Evolutionary conservation across 345 rosid species (phyloP).

Genomic region (Lumnitzera littorea): DNA sequence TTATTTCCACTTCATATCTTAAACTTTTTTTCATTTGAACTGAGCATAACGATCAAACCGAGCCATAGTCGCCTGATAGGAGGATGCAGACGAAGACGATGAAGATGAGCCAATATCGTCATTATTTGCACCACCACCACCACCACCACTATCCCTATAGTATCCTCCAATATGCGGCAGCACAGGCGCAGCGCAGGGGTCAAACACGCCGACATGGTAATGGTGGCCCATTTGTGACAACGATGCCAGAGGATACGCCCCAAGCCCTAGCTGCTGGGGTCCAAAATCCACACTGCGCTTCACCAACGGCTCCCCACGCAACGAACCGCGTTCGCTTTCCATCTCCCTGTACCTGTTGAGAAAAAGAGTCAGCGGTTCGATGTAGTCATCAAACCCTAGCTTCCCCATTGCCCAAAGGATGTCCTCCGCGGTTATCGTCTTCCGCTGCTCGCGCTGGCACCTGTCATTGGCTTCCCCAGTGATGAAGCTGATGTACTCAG

Average conservation of each 20-base stretch:
- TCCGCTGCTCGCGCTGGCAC: conserved; percentile 23
- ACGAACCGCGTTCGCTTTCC: conserved; percentile 15
- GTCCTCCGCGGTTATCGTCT: conserved; percentile 20
- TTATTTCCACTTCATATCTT: background rate
- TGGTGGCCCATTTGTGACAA: background rate
- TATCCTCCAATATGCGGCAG: background rate
- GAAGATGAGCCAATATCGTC: too few relatives aligned
- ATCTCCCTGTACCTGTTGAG: conserved; percentile 16
- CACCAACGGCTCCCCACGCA: conserved; percentile 5
- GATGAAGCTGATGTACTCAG: conserved; percentile 21
- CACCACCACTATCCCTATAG: background rate
- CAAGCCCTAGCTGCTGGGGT: background rate
- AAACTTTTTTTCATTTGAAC: conserved; percentile 4
- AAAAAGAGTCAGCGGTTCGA: conserved; percentile 17
- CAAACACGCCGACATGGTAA: conserved; percentile 1
- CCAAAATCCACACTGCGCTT: conserved; percentile 4
- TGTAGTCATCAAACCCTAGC: conserved; percentile 20
- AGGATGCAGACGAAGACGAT: background rate
- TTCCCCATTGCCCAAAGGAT: conserved; percentile 23
- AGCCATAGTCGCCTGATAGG: background rate
- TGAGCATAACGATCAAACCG: conserved; percentile 4
- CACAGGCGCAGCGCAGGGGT: background rate
- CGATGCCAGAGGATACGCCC: background rate
- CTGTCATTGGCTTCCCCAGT: conserved; percentile 19
- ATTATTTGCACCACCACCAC: background rate